Conservation (phyloP, 2,329 filamentous ascomycete genomes). For the Venturia pyrina region DNA sequence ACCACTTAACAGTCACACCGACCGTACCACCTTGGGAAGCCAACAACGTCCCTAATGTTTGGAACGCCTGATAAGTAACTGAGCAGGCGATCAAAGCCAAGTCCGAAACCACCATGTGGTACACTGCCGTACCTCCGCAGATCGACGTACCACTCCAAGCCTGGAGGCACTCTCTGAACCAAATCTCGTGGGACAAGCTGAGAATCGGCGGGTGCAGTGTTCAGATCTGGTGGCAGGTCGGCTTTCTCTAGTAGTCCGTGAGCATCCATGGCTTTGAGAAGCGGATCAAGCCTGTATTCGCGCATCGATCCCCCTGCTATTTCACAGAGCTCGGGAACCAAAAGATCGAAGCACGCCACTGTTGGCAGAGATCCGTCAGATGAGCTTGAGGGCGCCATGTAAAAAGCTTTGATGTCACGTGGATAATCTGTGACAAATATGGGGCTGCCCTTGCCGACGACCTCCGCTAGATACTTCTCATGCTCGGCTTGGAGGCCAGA, state of each 20-base stretch:
- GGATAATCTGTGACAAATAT: constrained; percentile 93
- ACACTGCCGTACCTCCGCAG: constrained; percentile 83
- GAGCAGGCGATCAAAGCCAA: constrained; percentile 81
- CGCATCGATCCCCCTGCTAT: constrained; percentile 83
- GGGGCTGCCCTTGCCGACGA: constrained; percentile 53
- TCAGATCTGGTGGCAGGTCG: constrained; percentile 13
- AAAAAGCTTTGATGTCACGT: constrained; percentile 83
- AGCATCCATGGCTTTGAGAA: constrained; percentile 60
- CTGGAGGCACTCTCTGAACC: constrained; percentile 17
- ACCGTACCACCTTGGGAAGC: constrained; percentile 67
- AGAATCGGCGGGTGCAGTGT: background rate
- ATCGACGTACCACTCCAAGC: constrained; percentile 78
- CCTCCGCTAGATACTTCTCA: constrained; percentile 73
- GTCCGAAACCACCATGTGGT: constrained; percentile 81
- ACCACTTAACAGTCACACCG: constrained; percentile 39
- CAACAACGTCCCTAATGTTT: constrained; percentile 75
- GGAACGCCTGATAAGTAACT: constrained; percentile 73
- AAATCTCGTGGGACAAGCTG: constrained; percentile 11
- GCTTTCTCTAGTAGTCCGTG: constrained; percentile 45
- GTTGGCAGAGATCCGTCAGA: constrained; percentile 34
- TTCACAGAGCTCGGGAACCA: constrained; percentile 79
- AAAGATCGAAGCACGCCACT: constrained; percentile 82
- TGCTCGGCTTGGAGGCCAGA: constrained; percentile 79
- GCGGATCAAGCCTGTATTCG: constrained; percentile 61
- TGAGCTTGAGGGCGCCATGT: constrained; percentile 53